Evolutionary conservation across 139 green algal species (phyloP).

Genomic region (Coccomyxa sp.): DNA sequence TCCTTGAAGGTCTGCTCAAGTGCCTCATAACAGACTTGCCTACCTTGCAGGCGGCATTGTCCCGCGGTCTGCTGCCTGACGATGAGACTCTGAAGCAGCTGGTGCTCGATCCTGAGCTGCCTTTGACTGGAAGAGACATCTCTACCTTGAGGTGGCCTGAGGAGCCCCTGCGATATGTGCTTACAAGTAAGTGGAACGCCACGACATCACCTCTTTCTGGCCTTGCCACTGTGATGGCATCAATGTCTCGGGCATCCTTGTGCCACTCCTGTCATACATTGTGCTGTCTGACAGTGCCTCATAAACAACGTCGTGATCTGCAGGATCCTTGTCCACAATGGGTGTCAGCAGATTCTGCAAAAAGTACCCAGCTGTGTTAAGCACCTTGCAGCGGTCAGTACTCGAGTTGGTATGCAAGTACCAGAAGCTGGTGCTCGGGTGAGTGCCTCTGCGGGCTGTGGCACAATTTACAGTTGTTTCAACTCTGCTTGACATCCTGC

Average conservation of each 20-base stretch:
- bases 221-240: no score
- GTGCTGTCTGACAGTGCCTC: no score
- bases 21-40: no score
- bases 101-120: conserved; percentile 24
- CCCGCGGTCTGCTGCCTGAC: conserved; percentile 73
- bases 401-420: conserved; percentile 63
- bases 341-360: conserved; percentile 61
- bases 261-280: background rate
- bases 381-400: conserved; percentile 59
- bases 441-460: no score
- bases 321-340: conserved; percentile 43
- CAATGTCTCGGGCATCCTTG: no score
- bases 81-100: conserved; percentile 61
- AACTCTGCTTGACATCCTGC: no score
- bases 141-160: conserved; percentile 58
- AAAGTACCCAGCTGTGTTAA: conserved; percentile 72
- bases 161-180: conserved; percentile 59
- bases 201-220: no score
- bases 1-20: background rate
- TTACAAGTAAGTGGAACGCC: conserved; percentile 45
- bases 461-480: no score
- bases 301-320: no score
- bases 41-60: conserved; percentile 35
- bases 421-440: conserved; percentile 40
- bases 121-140: conserved; percentile 14